phyloP scores from a whole-genome alignment of 2,329 filamentous ascomycete species.

The Botrytis fragariae region DNA sequence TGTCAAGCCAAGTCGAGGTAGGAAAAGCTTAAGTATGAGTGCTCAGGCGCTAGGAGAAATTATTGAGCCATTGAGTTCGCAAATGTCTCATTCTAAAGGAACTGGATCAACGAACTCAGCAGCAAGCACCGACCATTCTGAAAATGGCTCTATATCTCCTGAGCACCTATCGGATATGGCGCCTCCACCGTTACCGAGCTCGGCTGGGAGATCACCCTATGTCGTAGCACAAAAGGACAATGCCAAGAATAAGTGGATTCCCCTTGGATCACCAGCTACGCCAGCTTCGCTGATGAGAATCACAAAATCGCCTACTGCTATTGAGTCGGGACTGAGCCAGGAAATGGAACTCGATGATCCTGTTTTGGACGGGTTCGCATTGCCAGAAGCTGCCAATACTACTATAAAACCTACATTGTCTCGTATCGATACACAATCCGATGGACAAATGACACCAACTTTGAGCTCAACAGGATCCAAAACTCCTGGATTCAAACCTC shows the following conservation, averaged over 20 bases:
- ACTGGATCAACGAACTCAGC: slow-evolving; percentile 36
- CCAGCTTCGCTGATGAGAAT: slow-evolving; percentile 86
- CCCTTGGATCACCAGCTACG: slow-evolving; percentile 63
- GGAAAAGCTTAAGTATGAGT: slow-evolving; percentile 44
- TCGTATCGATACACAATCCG: slow-evolving; percentile 52
- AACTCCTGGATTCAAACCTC: slow-evolving; percentile 41
- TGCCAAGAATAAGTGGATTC: slow-evolving; percentile 39
- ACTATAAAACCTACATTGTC: slow-evolving; percentile 48
- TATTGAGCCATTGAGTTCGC: slow-evolving; percentile 38
- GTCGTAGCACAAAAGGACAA: slow-evolving; percentile 54
- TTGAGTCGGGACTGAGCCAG: slow-evolving; percentile 43
- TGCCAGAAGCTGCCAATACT: slow-evolving; percentile 69
- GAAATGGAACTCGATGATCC: slow-evolving; percentile 48
- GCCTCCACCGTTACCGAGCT: slow-evolving; percentile 61
- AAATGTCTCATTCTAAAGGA: slow-evolving; percentile 41
- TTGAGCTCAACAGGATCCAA: slow-evolving; percentile 42
- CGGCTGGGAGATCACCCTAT: slow-evolving; percentile 65
- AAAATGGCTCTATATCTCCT: slow-evolving; percentile 63
- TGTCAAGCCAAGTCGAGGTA: slow-evolving; percentile 43
- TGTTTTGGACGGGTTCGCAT: slow-evolving; percentile 62
- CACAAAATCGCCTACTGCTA: slow-evolving; percentile 40
- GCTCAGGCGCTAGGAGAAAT: slow-evolving; percentile 43
- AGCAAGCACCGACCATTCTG: slow-evolving; percentile 52
- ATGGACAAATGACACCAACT: slow-evolving; percentile 54
- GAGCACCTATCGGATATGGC: slow-evolving; percentile 65